Evolutionary conservation across 352 stramenopile genomes (phyloP).

Genomic region (Thalassiosira delicatula): DNA sequence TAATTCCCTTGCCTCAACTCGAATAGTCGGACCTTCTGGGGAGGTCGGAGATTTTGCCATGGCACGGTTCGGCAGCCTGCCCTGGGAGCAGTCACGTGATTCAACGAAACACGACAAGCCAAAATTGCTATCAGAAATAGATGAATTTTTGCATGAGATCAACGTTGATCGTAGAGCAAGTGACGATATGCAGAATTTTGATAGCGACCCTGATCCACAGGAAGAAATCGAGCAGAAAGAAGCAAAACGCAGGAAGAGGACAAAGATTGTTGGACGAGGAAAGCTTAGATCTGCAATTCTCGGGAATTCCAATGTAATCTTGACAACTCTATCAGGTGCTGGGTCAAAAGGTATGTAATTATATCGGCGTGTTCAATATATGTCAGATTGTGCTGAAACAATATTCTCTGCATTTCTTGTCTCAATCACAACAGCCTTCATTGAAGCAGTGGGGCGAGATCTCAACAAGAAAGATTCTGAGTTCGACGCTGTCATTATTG

Average conservation of each 20-base stretch:
- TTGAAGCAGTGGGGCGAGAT: slow-evolving; percentile 64
- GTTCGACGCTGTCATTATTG: slow-evolving; percentile 69
- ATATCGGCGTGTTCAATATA: too few relatives aligned
- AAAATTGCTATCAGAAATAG: slow-evolving; percentile 48
- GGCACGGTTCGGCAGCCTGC: slow-evolving; percentile 60
- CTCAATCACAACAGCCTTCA: slow-evolving; percentile 41
- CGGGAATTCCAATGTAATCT: slow-evolving; percentile 50
- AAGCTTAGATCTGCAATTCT: slow-evolving; percentile 52
- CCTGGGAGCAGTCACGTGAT: slow-evolving; percentile 53
- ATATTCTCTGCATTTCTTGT: too few relatives aligned
- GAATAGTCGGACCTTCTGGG: slow-evolving; percentile 56
- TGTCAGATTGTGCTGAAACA: too few relatives aligned
- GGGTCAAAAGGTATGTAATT: slow-evolving; percentile 47
- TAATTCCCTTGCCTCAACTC: neutral
- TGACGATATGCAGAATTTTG: slow-evolving; percentile 46
- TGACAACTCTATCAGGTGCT: slow-evolving; percentile 65
- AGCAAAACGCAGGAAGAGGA: slow-evolving; percentile 49
- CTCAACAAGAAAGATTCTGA: slow-evolving; percentile 57
- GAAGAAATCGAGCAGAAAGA: slow-evolving; percentile 33
- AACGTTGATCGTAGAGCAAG: slow-evolving; percentile 60
- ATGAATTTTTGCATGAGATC: slow-evolving; percentile 64
- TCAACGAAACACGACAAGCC: slow-evolving; percentile 41
- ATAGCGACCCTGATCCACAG: slow-evolving; percentile 23
- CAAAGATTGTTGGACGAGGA: slow-evolving; percentile 35
- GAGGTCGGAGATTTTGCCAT: slow-evolving; percentile 64